These are phyloP conservation scores for Coniochaeta ligniaria DNA, from an alignment of 2,329 filamentous ascomycete species.

Conservation along the genomic window DNA sequence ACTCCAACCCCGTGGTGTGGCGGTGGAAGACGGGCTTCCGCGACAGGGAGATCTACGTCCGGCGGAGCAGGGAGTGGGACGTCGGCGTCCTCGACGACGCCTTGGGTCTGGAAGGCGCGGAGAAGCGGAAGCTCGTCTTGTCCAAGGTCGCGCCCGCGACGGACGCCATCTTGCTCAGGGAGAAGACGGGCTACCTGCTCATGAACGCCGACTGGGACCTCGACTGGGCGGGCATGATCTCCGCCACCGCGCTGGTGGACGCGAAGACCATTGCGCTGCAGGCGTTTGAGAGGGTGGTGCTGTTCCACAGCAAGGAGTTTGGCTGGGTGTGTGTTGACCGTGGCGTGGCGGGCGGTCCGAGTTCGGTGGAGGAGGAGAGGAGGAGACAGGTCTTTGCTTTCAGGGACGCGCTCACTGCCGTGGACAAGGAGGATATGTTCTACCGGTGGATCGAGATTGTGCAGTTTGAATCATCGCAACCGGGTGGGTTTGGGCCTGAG, in stretches of 20 bases:
- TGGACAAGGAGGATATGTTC: conserved; percentile 85
- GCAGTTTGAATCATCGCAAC: conserved; percentile 74
- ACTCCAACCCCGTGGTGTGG: conserved; percentile 64
- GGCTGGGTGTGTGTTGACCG: conserved; percentile 64
- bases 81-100: conserved; percentile 44
- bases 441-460: conserved; percentile 90
- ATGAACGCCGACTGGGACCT: conserved; percentile 83
- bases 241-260: conserved; percentile 64
- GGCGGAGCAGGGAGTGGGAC: conserved; percentile 70
- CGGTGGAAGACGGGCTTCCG: conserved; percentile 68
- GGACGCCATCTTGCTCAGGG: conserved; percentile 54
- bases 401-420: conserved; percentile 62
- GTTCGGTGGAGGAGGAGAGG: conserved; percentile 51
- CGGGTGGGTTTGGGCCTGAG: conserved; percentile 71
- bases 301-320: conserved; percentile 60
- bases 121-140: conserved; percentile 51
- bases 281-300: conserved; percentile 64
- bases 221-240: conserved; percentile 75
- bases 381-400: conserved; percentile 73
- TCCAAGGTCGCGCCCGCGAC: conserved; percentile 62
- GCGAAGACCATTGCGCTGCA: conserved; percentile 51
- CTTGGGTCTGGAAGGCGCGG: conserved; percentile 29
- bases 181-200: conserved; percentile 83
- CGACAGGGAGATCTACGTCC: conserved; percentile 73
- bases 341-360: conserved; percentile 20